A percentile compares a stretch with the other conserved stretches of the same genome.
phyloP scores from a whole-genome alignment of 768 basidiomycete species.

The Podaxis sp. region DNA sequence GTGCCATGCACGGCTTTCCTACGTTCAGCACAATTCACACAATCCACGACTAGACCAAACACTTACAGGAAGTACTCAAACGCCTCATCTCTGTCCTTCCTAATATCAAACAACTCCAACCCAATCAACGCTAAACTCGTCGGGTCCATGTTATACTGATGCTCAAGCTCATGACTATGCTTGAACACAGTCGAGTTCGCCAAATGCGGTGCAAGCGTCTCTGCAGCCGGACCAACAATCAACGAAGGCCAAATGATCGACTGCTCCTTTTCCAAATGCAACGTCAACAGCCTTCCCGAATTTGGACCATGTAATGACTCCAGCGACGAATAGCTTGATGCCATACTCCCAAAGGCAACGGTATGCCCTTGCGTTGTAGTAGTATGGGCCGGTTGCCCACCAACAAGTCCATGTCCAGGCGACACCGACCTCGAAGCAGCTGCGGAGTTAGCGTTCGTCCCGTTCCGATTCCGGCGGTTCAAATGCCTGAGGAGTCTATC shows the following conservation, averaged over 20 bases:
- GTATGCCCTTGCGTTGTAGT: background rate
- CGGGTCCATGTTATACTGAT: slow-evolving; percentile 82
- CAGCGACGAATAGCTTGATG: slow-evolving; percentile 77
- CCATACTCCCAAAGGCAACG: slow-evolving; percentile 34
- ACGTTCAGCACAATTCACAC: background rate
- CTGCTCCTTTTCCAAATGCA: slow-evolving; percentile 79
- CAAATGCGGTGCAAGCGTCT: slow-evolving; percentile 51
- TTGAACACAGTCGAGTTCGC: slow-evolving; percentile 54
- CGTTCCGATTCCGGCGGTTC: slow-evolving; percentile 23
- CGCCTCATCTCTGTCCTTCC: slow-evolving; percentile 71
- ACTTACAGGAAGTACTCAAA: slow-evolving; percentile 81
- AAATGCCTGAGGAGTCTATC: slow-evolving; percentile 31
- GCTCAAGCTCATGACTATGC: slow-evolving; percentile 49
- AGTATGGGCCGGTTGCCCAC: background rate
- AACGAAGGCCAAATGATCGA: slow-evolving; percentile 83
- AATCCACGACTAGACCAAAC: background rate
- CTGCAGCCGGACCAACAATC: slow-evolving; percentile 72
- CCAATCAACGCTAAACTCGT: slow-evolving; percentile 75
- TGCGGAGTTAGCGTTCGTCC: slow-evolving; percentile 22
- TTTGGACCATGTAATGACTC: slow-evolving; percentile 62
- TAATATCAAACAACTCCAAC: slow-evolving; percentile 70
- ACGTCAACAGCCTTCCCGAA: slow-evolving; percentile 68
- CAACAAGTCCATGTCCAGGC: slow-evolving; percentile 49
- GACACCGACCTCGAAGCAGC: slow-evolving; percentile 53
- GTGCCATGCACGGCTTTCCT: slow-evolving; percentile 74